These are phyloP conservation scores for Cephaloascus fragrans DNA, from an alignment of 805 yeast genomes.

Conservation along the genomic window DNA sequence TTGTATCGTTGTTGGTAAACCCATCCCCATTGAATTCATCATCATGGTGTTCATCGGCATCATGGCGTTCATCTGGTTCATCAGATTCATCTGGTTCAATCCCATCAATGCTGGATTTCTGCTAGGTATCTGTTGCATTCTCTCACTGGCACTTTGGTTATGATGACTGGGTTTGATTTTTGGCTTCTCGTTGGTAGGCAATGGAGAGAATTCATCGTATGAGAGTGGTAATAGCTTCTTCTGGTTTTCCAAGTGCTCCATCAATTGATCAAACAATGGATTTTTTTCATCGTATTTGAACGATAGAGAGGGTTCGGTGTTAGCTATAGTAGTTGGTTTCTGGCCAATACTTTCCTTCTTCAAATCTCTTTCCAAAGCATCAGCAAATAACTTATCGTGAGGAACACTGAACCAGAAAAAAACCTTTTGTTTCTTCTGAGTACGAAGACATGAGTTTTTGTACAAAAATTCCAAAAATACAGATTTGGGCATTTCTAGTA, in stretches of 20 bases:
- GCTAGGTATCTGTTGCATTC: slow-evolving; percentile 4
- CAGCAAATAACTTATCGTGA: slow-evolving; percentile 85
- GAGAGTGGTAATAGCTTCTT: slow-evolving; percentile 7
- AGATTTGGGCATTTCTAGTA: slow-evolving; percentile 80
- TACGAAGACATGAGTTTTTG: slow-evolving; percentile 78
- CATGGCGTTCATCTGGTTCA: background rate
- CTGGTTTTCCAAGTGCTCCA: slow-evolving; percentile 27
- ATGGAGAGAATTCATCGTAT: slow-evolving; percentile 1
- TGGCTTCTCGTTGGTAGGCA: slow-evolving; percentile 1
- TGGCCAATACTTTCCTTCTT: slow-evolving; percentile 62
- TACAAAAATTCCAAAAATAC: slow-evolving; percentile 76
- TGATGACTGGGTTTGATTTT: background rate
- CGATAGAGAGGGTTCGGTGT: slow-evolving; percentile 69
- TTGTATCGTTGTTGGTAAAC: background rate
- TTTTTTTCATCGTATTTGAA: slow-evolving; percentile 52
- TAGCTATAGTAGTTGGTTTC: slow-evolving; percentile 62
- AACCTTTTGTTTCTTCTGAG: slow-evolving; percentile 95
- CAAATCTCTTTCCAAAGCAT: slow-evolving; percentile 87
- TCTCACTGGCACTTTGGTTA: background rate
- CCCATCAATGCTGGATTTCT: slow-evolving; percentile 6
- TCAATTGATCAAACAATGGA: slow-evolving; percentile 46
- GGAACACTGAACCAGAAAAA: slow-evolving; percentile 96
- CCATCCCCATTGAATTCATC: background rate
- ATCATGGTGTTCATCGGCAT: background rate
- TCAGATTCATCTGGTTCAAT: slow-evolving; percentile 1